Evolutionary conservation across 1,284 basidiomycete genomes (phyloP), one percentile per base, ranked within the genome.

Genomic region (Lentinus polychrous): DNA sequence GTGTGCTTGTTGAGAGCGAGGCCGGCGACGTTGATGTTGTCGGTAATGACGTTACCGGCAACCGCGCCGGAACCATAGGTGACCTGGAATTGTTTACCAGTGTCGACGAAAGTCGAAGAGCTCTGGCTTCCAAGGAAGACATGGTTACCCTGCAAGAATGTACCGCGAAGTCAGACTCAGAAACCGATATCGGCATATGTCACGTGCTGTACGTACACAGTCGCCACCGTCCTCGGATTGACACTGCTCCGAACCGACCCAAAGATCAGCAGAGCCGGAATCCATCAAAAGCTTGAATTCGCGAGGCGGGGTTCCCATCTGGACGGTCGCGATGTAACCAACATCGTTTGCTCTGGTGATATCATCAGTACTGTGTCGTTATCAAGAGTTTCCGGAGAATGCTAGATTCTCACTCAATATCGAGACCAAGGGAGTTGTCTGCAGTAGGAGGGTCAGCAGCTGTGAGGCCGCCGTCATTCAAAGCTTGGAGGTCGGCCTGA

Each of bases 221-320:
- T 64, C 71, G 34, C 70, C 73, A 27, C 75, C 78, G n/a, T 44
- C 55, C 36, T 56, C 43, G n/a, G 66, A 74, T 49, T 64, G 59
- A 61, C 83, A 87, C 38, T 64, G 63, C 58, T 83, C 78, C 7
- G 72, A 69, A 8, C 81, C 81, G 15, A 88, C 81, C 89, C 91
- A 94, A 35, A 90, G 73, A 63, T 94, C 91, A 12, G 88, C 83
- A 7, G 84, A 90, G 31, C 91, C 92, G 22, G 86, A 87, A 67
- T 94, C 91, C 81, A 91, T 83, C 44, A 94, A 74, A 59, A 94
- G 66, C 31, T 74, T 70, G 67, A 88, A 94, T 57, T 81, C 66
- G 37, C 66, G 70, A 1, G 85, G 76, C n/a, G 86, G 86, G 2
- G 83, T 87, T 34, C 91, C 91, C 54, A 94, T 78, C 62, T 86